Conservation (phyloP, 495 filamentous ascomycete genomes). For the Aspergillus egyptiacus region DNA sequence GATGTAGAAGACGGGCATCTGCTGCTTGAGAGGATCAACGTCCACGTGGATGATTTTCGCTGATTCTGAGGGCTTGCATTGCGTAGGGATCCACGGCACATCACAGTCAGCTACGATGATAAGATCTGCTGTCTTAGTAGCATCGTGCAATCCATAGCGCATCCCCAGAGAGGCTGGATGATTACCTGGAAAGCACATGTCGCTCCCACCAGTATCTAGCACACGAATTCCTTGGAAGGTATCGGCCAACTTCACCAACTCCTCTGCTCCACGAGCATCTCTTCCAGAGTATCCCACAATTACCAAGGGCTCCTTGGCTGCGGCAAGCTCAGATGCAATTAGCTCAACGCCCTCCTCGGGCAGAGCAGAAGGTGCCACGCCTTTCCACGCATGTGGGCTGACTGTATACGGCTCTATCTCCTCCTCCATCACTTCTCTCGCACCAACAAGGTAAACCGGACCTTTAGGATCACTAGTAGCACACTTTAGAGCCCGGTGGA, state of each 20-base stretch:
- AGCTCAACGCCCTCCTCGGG: conserved; percentile 56
- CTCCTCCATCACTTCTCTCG: conserved; percentile 87
- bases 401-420: conserved; percentile 78
- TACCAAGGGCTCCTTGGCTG: conserved; percentile 68
- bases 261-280: conserved; percentile 60
- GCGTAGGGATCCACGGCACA: conserved; percentile 66
- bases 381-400: conserved; percentile 66
- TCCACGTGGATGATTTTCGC: conserved; percentile 78
- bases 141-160: conserved; percentile 68
- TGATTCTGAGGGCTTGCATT: conserved; percentile 46
- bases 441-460: conserved; percentile 79
- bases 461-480: conserved; percentile 76
- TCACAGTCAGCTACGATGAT: conserved; percentile 86
- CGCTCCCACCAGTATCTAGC: conserved; percentile 82
- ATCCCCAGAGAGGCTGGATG: conserved; percentile 71
- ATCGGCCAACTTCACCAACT: conserved; percentile 73
- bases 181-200: conserved; percentile 91
- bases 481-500: conserved; percentile 84
- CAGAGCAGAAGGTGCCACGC: conserved; percentile 70
- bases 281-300: conserved; percentile 82
- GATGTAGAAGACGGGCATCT: conserved; percentile 82
- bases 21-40: conserved; percentile 78
- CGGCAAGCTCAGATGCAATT: conserved; percentile 65
- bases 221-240: conserved; percentile 74
- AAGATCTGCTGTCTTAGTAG: conserved; percentile 69